phyloP scores from a whole-genome alignment of 805 yeast species.

The Lipomyces kockii region DNA sequence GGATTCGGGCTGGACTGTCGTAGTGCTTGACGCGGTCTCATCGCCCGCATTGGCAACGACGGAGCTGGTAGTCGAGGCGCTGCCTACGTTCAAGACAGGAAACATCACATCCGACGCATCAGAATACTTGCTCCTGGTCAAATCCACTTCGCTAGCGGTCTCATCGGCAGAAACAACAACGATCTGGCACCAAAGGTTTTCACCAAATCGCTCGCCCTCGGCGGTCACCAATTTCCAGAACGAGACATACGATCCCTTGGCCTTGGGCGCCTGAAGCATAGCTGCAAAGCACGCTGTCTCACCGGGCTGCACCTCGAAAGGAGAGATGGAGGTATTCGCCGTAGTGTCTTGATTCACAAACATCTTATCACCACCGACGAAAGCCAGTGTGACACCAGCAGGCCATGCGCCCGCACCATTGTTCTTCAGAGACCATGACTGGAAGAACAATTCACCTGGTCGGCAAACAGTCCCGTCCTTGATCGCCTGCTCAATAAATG shows the following conservation, averaged over 20 bases:
- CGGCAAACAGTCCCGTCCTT: slow-evolving; percentile 17
- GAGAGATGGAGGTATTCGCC: slow-evolving; percentile 18
- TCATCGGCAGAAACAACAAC: slow-evolving; percentile 14
- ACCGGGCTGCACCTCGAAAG: slow-evolving; percentile 24
- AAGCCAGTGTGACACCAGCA: slow-evolving; percentile 24
- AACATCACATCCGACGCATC: slow-evolving; percentile 32
- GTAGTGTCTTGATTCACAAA: slow-evolving; percentile 4
- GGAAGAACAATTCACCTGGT: slow-evolving; percentile 30
- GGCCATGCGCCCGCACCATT: slow-evolving; percentile 31
- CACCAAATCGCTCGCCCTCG: slow-evolving; percentile 32
- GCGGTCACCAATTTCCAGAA: slow-evolving; percentile 27
- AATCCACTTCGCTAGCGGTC: slow-evolving; percentile 19
- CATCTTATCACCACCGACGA: slow-evolving; percentile 27
- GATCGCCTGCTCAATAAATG: slow-evolving; percentile 21
- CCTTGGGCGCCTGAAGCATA: slow-evolving; percentile 26
- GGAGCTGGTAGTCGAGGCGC: slow-evolving; percentile 8
- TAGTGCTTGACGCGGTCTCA: slow-evolving; percentile 12
- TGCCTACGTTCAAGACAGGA: slow-evolving; percentile 25
- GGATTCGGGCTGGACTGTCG: slow-evolving; percentile 6
- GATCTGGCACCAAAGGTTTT: slow-evolving; percentile 26
- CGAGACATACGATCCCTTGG: slow-evolving; percentile 21
- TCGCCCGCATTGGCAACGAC: slow-evolving; percentile 21
- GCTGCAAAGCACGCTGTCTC: slow-evolving; percentile 31
- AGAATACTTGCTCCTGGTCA: slow-evolving; percentile 33
- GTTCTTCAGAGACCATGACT: slow-evolving; percentile 34